Base-by-base conservation (phyloP, 805 yeast genomes). In the Lachancea nothofagi region DNA sequence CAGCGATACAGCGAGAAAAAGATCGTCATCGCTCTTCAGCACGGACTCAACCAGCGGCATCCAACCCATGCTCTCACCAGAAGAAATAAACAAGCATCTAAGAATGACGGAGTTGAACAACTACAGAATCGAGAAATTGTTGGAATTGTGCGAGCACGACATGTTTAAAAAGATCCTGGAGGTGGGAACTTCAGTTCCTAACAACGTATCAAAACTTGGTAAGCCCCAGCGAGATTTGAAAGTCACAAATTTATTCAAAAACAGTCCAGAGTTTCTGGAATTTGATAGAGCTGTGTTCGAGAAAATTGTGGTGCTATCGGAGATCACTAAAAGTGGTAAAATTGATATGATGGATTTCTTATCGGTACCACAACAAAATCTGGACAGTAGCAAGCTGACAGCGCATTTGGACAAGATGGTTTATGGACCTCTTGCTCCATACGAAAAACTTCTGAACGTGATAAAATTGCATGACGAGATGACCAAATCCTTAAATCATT, bases 111-210 rank as follows among this genome's bases (percentile, higher is more conserved):
- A 57, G 37, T 19, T 51, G 23, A 51, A 52, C 27, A 51, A 53
- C 42, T 34, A 49, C 14, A 57, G 50, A 32, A 49, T 54, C 10
- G 61, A 56, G 14, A 57, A 46, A 37, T 51, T 46, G 28, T 50
- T 61, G 60, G 55, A 53, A 36, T 29, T 59, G 8, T 59, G 64
- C 43, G 65, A 61, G 43, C 43, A 46, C 13, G 53, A 45, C 5
- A 48, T 59, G 1, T 61, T 61, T 35, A 46, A 47, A 20, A 50
- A 48, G 24, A 50, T 61, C 19, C 41, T 54, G 18, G 54, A 53
- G 39, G 62, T 59, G 2, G 65, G 64, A 5, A 61, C 61, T 4
- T 46, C 59, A 2, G 64, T 57, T 1, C 49, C 60, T 7, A 22
- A 29, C 18, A 37, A 15, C 17, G 6, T 25, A 6, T 21, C 19